Evolutionary conservation across 495 filamentous ascomycete genomes (phyloP).

Genomic region (Parathielavia hyrcaniae): DNA sequence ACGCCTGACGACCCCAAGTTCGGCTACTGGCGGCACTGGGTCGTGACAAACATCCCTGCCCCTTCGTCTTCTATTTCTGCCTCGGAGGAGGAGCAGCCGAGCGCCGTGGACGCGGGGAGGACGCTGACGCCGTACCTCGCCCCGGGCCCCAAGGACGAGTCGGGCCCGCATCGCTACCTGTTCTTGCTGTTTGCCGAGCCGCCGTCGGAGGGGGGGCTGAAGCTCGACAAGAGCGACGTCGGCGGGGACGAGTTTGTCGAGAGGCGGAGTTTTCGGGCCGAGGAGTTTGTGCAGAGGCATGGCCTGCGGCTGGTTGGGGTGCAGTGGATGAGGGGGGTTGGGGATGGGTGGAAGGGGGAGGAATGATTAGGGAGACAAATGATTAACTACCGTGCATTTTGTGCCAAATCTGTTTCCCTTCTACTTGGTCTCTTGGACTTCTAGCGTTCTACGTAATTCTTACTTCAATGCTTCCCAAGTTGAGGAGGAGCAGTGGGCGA

Average conservation of each 20-base stretch:
- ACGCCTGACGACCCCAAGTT: conserved; percentile 10
- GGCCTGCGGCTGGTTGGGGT: conserved; percentile 5
- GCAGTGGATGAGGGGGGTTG: conserved; percentile 11
- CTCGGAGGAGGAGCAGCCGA: neutral
- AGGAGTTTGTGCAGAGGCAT: conserved; percentile 1
- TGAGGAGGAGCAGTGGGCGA: too few species aligned
- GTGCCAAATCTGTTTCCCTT: too few species aligned
- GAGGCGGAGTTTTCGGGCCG: conserved; percentile 2
- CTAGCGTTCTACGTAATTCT: too few species aligned
- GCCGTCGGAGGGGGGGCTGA: neutral
- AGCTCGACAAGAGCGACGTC: neutral
- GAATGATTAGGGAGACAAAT: too few species aligned
- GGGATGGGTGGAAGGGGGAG: too few species aligned
- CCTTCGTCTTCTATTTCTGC: neutral
- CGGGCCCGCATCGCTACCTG: conserved; percentile 4
- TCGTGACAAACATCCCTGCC: neutral
- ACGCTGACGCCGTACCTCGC: conserved; percentile 5
- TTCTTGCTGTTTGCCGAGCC: conserved; percentile 6
- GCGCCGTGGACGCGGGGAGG: neutral
- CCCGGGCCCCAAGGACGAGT: conserved; percentile 10
- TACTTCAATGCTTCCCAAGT: too few species aligned
- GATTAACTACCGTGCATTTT: too few species aligned
- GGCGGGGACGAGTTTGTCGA: conserved; percentile 9
- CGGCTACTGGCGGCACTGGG: conserved; percentile 9
- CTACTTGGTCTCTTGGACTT: too few species aligned